Percentiles rank a stretch among this genome's conserved stretches.
phyloP scores from a whole-genome alignment of 768 basidiomycete species.

The Cyathus striatus region DNA sequence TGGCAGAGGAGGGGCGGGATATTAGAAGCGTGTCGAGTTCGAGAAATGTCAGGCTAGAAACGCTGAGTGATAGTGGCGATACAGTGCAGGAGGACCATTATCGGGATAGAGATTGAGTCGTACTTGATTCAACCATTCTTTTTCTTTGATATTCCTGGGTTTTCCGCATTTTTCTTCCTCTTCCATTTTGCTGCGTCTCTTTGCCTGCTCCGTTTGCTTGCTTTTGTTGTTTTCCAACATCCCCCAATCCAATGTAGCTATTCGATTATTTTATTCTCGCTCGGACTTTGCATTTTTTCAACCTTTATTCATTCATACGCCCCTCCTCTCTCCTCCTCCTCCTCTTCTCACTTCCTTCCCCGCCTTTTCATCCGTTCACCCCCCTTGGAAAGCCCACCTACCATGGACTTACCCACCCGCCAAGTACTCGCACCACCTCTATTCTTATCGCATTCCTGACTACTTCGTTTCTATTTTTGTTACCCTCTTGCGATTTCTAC shows the following conservation, averaged over 20 bases:
- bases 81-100: slow-evolving; percentile 25
- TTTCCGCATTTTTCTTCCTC: slow-evolving; percentile 10
- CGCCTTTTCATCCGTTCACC: not conserved
- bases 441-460: too few species aligned
- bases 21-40: slow-evolving; percentile 79
- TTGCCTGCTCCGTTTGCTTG: slow-evolving; percentile 5
- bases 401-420: too few species aligned
- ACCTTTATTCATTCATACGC: slow-evolving; percentile 5
- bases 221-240: slow-evolving; percentile 4
- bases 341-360: slow-evolving; percentile 1
- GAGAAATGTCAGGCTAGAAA: slow-evolving; percentile 76
- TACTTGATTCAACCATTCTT: slow-evolving; percentile 5
- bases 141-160: too few species aligned
- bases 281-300: slow-evolving; percentile 3
- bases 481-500: too few species aligned
- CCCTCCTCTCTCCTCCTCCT: slow-evolving; percentile 6
- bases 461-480: too few species aligned
- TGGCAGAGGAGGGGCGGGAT: slow-evolving; percentile 88
- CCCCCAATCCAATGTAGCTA: too few species aligned
- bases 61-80: slow-evolving; percentile 50
- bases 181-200: slow-evolving; percentile 2
- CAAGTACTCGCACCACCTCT: too few species aligned
- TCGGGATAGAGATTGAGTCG: not conserved
- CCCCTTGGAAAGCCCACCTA: too few species aligned
- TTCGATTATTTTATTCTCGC: not conserved